Evolutionary conservation across 768 basidiomycete genomes (phyloP).

Genomic region (Filobasidium floriforme): DNA sequence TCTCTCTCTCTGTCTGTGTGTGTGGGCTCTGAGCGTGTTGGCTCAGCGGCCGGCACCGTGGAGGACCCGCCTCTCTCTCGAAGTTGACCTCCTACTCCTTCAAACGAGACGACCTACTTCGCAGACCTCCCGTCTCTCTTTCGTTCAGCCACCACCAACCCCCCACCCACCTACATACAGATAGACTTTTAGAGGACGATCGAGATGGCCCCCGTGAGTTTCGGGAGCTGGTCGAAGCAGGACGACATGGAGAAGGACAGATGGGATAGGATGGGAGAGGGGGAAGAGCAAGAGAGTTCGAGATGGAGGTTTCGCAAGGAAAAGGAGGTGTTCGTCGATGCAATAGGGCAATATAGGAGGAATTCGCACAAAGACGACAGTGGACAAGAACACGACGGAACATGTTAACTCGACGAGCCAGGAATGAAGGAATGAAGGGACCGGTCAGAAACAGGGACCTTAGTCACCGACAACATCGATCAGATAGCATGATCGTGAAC

Average conservation of each 20-base stretch:
- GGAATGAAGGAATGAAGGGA: too few relatives aligned
- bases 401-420: too few relatives aligned
- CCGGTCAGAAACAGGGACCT: too few relatives aligned
- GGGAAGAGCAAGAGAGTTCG: background rate
- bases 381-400: too few relatives aligned
- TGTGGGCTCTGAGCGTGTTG: too few relatives aligned
- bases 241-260: background rate
- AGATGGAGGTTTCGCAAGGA: background rate
- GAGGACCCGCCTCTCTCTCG: too few relatives aligned
- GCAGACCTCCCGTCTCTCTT: background rate
- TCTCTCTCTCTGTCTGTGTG: too few relatives aligned
- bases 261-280: background rate
- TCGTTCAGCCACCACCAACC: constrained; percentile 2
- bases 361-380: background rate
- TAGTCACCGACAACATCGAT: too few relatives aligned
- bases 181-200: background rate
- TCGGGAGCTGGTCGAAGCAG: too few relatives aligned
- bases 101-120: background rate
- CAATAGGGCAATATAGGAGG: background rate
- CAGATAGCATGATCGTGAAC: too few relatives aligned
- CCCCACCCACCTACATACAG: background rate
- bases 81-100: too few relatives aligned
- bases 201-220: constrained; percentile 10
- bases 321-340: background rate
- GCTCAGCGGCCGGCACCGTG: too few relatives aligned